Conservation (phyloP, 345 rosid species). For the Diplotaxis tenuifolia region DNA sequence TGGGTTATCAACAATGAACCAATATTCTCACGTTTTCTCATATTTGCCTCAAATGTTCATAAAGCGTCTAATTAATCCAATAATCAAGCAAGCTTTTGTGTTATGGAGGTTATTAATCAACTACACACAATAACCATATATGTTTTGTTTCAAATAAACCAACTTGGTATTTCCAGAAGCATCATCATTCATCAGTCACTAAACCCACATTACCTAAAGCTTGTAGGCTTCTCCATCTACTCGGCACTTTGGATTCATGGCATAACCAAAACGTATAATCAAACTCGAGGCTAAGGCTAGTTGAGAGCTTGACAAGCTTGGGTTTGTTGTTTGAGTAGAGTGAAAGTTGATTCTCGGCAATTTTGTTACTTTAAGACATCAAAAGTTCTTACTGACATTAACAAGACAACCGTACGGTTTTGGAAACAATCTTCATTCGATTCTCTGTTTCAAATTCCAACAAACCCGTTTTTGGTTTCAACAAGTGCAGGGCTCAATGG, state of each 20-base stretch:
- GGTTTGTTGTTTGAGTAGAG: constrained; percentile 13
- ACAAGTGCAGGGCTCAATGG: constrained; percentile 22
- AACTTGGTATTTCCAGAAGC: neutral
- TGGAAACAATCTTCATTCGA: constrained; percentile 5
- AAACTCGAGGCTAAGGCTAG: constrained; percentile 17
- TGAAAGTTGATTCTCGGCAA: too few relatives aligned
- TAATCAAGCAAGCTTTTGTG: neutral
- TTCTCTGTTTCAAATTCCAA: constrained; percentile 23
- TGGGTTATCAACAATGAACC: neutral
- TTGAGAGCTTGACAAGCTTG: constrained; percentile 16
- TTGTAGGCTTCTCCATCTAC: constrained; percentile 29
- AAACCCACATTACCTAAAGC: constrained; percentile 22
- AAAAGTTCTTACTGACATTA: neutral
- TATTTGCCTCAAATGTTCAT: neutral
- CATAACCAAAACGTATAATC: constrained; percentile 27
- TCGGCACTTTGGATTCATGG: constrained; percentile 22
- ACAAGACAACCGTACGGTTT: neutral
- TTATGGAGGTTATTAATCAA: neutral
- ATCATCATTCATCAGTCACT: constrained; percentile 23
- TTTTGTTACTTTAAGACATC: too few relatives aligned
- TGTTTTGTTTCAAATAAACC: constrained; percentile 22
- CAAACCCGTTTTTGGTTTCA: constrained; percentile 25
- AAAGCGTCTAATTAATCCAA: neutral
- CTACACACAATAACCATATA: neutral
- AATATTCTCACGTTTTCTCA: neutral